Evolutionary conservation across 2,329 filamentous ascomycete species (phyloP).

Genomic region (Teratosphaeria zuluensis): DNA sequence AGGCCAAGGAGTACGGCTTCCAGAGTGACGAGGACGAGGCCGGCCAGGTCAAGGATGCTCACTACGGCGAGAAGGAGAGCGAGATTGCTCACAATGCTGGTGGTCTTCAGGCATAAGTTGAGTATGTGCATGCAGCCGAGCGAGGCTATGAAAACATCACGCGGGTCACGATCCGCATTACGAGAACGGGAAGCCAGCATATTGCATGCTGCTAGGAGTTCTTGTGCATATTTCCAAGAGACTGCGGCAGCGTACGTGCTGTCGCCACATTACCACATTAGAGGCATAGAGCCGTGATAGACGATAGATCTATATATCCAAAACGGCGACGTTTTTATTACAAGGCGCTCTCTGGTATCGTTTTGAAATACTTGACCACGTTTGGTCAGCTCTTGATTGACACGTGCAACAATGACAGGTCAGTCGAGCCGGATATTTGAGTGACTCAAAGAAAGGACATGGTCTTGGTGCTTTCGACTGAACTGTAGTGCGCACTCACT

Average conservation of each 20-base stretch:
- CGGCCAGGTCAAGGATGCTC: slow-evolving; percentile 15
- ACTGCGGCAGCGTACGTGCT: background rate
- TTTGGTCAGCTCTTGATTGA: no score
- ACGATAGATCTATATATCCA: background rate
- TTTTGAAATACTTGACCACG: no score
- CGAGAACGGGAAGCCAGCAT: background rate
- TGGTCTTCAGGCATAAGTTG: slow-evolving; percentile 7
- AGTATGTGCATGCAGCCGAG: background rate
- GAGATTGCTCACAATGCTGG: slow-evolving; percentile 7
- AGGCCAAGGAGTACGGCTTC: slow-evolving; percentile 26
- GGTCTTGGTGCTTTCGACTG: no score
- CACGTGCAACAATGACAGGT: no score
- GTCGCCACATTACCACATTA: background rate
- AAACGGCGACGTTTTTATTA: background rate
- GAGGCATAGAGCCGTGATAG: background rate
- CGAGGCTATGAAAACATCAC: background rate
- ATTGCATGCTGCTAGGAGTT: background rate
- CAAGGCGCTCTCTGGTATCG: no score
- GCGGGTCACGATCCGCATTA: background rate
- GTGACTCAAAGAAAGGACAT: no score
- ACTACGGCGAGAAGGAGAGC: slow-evolving; percentile 14
- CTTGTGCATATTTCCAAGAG: background rate
- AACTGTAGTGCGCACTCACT: no score
- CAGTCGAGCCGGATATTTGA: no score
- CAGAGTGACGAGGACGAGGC: slow-evolving; percentile 24